Conservation (phyloP, 495 filamentous ascomycete genomes). For the Xylaria curta region DNA sequence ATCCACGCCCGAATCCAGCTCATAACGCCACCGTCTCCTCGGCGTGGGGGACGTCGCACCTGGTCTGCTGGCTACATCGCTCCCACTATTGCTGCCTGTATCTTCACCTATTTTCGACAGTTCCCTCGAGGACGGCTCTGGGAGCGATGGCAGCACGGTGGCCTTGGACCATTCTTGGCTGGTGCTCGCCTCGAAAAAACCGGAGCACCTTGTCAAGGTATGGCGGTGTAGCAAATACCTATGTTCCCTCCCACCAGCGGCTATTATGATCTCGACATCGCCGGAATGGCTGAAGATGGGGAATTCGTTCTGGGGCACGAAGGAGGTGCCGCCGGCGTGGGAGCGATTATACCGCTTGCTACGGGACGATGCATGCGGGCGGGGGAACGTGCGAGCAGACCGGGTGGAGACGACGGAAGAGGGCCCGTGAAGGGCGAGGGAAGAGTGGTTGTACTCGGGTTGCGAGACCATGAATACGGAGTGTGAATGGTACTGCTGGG, state of each 20-base stretch:
- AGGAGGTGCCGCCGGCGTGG: conserved; percentile 75
- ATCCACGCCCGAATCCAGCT: conserved; percentile 77
- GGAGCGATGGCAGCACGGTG: conserved; percentile 35
- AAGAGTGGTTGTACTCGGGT: conserved; percentile 59
- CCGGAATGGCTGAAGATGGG: conserved; percentile 88
- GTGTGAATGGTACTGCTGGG: conserved; percentile 16
- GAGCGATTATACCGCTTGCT: conserved; percentile 77
- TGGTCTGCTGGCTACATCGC: conserved; percentile 31
- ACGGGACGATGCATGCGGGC: conserved; percentile 50
- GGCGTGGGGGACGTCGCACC: conserved; percentile 40
- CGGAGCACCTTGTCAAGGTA: conserved; percentile 85
- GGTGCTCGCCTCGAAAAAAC: conserved; percentile 90
- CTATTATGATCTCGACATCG: conserved; percentile 86
- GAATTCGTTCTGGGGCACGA: conserved; percentile 84
- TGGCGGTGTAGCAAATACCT: conserved; percentile 85
- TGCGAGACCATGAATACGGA: conserved; percentile 72
- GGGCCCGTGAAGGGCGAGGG: conserved; percentile 62
- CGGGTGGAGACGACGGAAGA: conserved; percentile 62
- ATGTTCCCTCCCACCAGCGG: conserved; percentile 71
- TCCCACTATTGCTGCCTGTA: conserved; percentile 46
- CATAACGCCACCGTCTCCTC: conserved; percentile 80
- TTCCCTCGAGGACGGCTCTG: conserved; percentile 43
- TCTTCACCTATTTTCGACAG: conserved; percentile 64
- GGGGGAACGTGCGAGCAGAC: conserved; percentile 51
- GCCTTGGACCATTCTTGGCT: conserved; percentile 82